Evolutionary conservation across 225 moss, liverwort and hornwort genomes (phyloP), one percentile per base, ranked within the genome.

Genomic region (Pleurozium schreberi): DNA sequence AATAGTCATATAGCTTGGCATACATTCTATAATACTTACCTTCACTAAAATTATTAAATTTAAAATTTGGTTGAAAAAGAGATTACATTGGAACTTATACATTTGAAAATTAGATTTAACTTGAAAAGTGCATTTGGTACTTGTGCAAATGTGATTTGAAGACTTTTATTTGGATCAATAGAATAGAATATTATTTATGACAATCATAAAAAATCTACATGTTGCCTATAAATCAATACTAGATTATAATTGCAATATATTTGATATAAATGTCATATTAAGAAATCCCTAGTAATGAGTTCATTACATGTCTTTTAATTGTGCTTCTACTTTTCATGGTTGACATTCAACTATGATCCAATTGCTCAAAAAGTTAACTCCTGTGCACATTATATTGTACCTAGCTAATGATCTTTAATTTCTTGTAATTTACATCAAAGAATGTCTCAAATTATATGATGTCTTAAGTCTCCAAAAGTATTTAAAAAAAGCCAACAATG

Each of bases 211-310:
- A 3, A 52, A 34, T 16, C 12, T 52, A 34, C 22, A 34, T 1
- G 0, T 22, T 76, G 5, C 11, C 13, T 21, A 34, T 5, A 12
- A 50, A 33, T 1, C 0, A 0, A 50, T 50, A 1, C 2, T 34
- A 75, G 12, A 75, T 21, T 33, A 33, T 6, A 75, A 34, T 75
- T 50, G 50, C 50, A 50, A 75, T 50, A 21, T 19, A 34, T 18
- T 21, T 50, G 3, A 34, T 22, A 36, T 36, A 34, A 52, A 52
- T 34, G 2, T 34, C 8, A 21, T 50, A 1, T 33, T 11, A 34
- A 50, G 1, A 50, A 33, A 52, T 16, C 8, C 14, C 3, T 22
- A 14, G 7, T 53, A 9, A 52, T 23, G 23, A 36, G 0, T 76
- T 22, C 14, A 34, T 53, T 76, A 14, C 3, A 23, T 76, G 0